Evolutionary conservation across 192 early-diverging fungal genomes (phyloP), one percentile per base, ranked within the genome.

Genomic region (Rhizophagus prolifer): DNA sequence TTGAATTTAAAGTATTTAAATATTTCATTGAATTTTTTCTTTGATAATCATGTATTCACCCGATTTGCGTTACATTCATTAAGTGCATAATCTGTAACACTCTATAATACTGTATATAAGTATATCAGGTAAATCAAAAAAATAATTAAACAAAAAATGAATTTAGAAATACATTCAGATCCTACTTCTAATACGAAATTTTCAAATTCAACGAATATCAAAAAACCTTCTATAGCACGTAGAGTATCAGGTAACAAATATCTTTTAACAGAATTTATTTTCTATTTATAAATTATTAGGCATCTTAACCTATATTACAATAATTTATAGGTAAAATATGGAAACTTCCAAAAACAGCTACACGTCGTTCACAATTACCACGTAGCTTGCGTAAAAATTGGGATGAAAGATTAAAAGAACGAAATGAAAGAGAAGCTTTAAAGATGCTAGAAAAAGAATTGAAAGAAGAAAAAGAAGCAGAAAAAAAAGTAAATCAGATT

Each of bases 271-370:
- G 21, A n/a, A n/a, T 21, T 34, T 30, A 13, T 41, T 21, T 14
- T 19, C n/a, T 3, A 41, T 9, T 19, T n/a, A n/a, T 41, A 67
- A 1, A n/a, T 67, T n/a, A 47, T 50, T 50, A 10, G 31, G 10
- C 50, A 2, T 26, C 4, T 47, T 50, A 70, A 70, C 2, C 14
- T 50, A 23, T 50, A 25, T 9, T 58, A 71, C n/a, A n/a, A n/a
- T 26, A 64, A 21, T 25, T 67, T 10, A 28, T 46, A 76, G 81
- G 83, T 36, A 85, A 85, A 72, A 69, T 74, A 69, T 85, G 83
- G 83, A 85, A 85, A 78, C 23, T 78, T 76, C 74, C 77, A 16
- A 85, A 85, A 70, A 67, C 68, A 10, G 66, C 83, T n/a, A 81
- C 83, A 8, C 79, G 75, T 25, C 77, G 83, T 58, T 59, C 81